Evolutionary conservation across 257 asterid genomes (phyloP).

Genomic region (Apocynum venetum): DNA sequence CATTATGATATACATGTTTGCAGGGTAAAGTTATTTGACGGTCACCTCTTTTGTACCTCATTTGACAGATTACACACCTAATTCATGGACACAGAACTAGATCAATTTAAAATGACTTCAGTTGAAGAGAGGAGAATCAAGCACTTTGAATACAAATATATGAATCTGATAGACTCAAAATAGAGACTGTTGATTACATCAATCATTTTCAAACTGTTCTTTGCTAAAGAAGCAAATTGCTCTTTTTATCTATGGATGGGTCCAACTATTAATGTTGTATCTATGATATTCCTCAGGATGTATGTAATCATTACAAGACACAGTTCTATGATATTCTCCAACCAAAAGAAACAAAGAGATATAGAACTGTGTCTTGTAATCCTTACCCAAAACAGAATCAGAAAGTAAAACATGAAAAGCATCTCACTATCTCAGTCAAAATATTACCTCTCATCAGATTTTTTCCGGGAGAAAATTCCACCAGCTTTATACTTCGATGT

Average conservation of each 20-base stretch:
- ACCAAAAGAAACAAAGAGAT: neutral
- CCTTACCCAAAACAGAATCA: neutral
- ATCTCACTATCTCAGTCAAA: neutral
- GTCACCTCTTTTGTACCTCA: conserved; percentile 85
- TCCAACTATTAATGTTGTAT: neutral
- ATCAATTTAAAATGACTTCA: neutral
- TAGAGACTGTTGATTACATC: neutral
- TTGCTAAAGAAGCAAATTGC: neutral
- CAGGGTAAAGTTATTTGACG: conserved; percentile 73
- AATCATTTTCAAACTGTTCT: neutral
- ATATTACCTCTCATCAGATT: conserved; percentile 63
- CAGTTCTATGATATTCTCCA: no score
- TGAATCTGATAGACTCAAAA: neutral
- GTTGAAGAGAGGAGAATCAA: neutral
- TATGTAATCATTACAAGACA: neutral
- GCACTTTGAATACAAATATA: neutral
- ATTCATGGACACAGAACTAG: conserved; percentile 16
- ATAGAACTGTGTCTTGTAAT: neutral
- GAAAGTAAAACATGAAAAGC: neutral
- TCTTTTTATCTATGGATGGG: neutral
- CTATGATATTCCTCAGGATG: neutral
- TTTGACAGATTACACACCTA: conserved; percentile 93
- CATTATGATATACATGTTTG: conserved; percentile 78
- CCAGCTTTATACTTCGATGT: conserved; percentile 75
- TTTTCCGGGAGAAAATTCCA: conserved; percentile 64